Evolutionary conservation across 2,329 filamentous ascomycete genomes (phyloP), one percentile per base, ranked within the genome.

Genomic region (Alternaria panax): DNA sequence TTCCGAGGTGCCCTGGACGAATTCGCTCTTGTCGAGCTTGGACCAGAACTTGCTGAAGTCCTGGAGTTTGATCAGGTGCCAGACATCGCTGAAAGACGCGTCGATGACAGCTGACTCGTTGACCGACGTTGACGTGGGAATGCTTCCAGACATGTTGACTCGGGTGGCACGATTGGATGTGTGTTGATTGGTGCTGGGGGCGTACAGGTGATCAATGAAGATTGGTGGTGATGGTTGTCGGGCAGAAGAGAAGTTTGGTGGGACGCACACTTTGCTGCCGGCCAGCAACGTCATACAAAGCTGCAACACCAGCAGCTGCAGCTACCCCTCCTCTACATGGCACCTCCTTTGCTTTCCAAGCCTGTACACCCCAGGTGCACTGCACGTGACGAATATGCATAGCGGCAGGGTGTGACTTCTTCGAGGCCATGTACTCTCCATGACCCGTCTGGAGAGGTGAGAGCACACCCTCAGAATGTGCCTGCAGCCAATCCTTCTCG

Each of bases 1-100:
- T n/a, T 82, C 77, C 48, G 82, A 86, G 14, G 83, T 77, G 51
- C 86, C 87, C 81, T 89, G 88, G 77, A 88, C 86, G 69, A 81
- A 83, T 75, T 90, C 87, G 75, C 84, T 86, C 73, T 84, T 84
- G 64, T 84, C 80, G 43, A 92, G 83, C 63, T 85, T 84, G 43
- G 82, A 80, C 87, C 88, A 91, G 82, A 90, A 92, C 72, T 85
- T 83, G 80, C 80, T 77, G 79, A 92, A 91, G 76, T 88, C 83
- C 77, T 87, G 85, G 38, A 91, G 86, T 84, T 91, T 91, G 85
- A 91, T 88, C 71, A 87, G 82, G 81, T 91, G 89, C 89, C 89
- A 92, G 75, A 91, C 88, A 67, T 85, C 78, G 71, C 84, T 84
- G 75, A 91, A 84, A 32, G 86, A 86, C 36, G 88, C 88, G 68